Evolutionary conservation across 2,329 filamentous ascomycete genomes (phyloP).

Genomic region (Calonectria pseudoreteaudii): DNA sequence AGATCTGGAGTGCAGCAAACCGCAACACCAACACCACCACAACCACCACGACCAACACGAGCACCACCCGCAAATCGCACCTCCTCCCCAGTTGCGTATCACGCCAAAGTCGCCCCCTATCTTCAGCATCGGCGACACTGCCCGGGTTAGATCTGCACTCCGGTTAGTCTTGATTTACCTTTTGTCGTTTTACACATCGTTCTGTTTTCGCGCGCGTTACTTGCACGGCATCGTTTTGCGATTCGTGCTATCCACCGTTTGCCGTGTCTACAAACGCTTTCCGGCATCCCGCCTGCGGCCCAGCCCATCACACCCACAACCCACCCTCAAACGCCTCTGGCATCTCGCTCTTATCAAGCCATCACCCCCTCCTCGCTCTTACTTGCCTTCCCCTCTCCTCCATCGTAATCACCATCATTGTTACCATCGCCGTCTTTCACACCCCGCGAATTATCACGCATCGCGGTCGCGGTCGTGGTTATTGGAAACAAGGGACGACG

Average conservation of each 20-base stretch:
- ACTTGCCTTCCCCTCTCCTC: constrained; percentile 10
- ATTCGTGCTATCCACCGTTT: constrained; percentile 38
- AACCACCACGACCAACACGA: constrained; percentile 12
- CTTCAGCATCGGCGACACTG: constrained; percentile 8
- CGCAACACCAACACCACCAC: constrained; percentile 23
- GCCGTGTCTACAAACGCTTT: constrained; percentile 36
- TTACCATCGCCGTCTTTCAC: not conserved
- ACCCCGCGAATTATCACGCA: not conserved
- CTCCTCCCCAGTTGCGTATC: constrained; percentile 12
- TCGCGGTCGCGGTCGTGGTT: constrained; percentile 7
- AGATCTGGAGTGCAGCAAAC: constrained; percentile 27
- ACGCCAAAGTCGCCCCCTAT: constrained; percentile 8
- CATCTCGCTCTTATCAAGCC: constrained; percentile 24
- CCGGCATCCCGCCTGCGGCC: constrained; percentile 38
- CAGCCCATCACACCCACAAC: constrained; percentile 35
- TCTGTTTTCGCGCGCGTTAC: constrained; percentile 22
- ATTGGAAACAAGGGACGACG: constrained; percentile 22
- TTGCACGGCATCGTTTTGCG: constrained; percentile 30
- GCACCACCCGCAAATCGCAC: constrained; percentile 13
- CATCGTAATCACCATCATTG: not conserved
- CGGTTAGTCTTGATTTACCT: constrained; percentile 12
- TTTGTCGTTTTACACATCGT: not conserved
- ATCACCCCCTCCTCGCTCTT: constrained; percentile 15
- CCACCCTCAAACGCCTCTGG: constrained; percentile 10
- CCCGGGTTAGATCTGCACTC: not conserved